These are phyloP conservation scores for Rubia peregrina DNA, from an alignment of 305 asterid species.

Conservation along the genomic window DNA sequence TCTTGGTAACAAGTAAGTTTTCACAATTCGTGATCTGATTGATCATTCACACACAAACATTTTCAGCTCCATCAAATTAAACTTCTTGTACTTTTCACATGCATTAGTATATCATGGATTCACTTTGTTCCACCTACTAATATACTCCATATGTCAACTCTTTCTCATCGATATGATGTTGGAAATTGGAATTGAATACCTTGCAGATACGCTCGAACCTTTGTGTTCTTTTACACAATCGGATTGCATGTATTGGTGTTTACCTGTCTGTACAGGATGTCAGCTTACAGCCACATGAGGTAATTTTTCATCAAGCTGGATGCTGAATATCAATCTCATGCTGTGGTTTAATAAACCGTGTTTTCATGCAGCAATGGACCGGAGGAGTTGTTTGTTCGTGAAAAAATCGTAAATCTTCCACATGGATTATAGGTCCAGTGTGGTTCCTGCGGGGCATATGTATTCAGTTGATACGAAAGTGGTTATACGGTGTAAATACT, in stretches of 20 bases:
- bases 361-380: slow-evolving; percentile 70
- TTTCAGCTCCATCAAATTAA: neutral
- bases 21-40: slow-evolving; percentile 7
- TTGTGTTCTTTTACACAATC: slow-evolving; percentile 92
- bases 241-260: slow-evolving; percentile 92
- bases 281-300: slow-evolving; percentile 94
- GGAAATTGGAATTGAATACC: slow-evolving; percentile 14
- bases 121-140: neutral
- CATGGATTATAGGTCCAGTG: slow-evolving; percentile 36
- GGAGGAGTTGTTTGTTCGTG: slow-evolving; percentile 49
- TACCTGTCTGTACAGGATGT: slow-evolving; percentile 96
- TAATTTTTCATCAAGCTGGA: slow-evolving; percentile 13
- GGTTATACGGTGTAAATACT: slow-evolving; percentile 11
- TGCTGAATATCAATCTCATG: slow-evolving; percentile 1
- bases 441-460: neutral
- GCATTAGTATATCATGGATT: neutral
- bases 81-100: neutral
- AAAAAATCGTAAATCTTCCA: slow-evolving; percentile 56
- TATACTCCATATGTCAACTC: neutral
- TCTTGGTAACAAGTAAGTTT: slow-evolving; percentile 88
- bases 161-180: slow-evolving; percentile 5
- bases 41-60: slow-evolving; percentile 2
- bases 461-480: neutral
- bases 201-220: slow-evolving; percentile 87
- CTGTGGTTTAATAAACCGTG: slow-evolving; percentile 8